Conservation (phyloP, 1,284 basidiomycete genomes). For the Cryptococcus neoformans region DNA sequence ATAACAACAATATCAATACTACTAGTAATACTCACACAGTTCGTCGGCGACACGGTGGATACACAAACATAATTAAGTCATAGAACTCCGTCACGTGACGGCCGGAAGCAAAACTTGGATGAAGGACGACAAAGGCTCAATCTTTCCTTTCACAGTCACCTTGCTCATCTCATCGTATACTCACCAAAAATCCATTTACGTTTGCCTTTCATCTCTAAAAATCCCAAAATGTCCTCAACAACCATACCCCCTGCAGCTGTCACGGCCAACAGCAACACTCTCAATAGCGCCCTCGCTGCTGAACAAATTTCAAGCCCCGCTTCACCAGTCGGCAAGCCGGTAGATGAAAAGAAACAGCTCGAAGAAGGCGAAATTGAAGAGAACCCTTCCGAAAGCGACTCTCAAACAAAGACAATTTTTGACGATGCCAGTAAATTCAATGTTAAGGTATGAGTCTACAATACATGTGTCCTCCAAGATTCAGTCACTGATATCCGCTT, state of each 20-base stretch:
- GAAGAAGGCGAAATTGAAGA: slow-evolving; percentile 43
- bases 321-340: slow-evolving; percentile 21
- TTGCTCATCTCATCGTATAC: neutral
- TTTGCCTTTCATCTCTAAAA: neutral
- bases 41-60: no score
- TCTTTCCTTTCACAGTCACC: neutral
- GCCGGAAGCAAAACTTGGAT: neutral
- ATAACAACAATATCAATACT: no score
- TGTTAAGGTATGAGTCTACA: slow-evolving; percentile 64
- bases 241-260: slow-evolving; percentile 31
- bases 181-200: neutral
- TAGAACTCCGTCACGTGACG: neutral
- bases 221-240: slow-evolving; percentile 10
- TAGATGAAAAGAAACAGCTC: slow-evolving; percentile 19
- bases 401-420: slow-evolving; percentile 73
- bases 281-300: slow-evolving; percentile 35
- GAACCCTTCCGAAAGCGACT: slow-evolving; percentile 38
- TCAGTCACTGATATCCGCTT: neutral
- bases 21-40: no score
- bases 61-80: neutral
- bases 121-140: neutral
- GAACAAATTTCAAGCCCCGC: slow-evolving; percentile 27
- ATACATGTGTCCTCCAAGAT: neutral
- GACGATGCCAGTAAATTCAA: slow-evolving; percentile 85
- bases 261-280: slow-evolving; percentile 31